Evolutionary conservation across 306 rosid genomes (phyloP), one percentile per base, ranked within the genome.

Genomic region (Quercus engelmannii): DNA sequence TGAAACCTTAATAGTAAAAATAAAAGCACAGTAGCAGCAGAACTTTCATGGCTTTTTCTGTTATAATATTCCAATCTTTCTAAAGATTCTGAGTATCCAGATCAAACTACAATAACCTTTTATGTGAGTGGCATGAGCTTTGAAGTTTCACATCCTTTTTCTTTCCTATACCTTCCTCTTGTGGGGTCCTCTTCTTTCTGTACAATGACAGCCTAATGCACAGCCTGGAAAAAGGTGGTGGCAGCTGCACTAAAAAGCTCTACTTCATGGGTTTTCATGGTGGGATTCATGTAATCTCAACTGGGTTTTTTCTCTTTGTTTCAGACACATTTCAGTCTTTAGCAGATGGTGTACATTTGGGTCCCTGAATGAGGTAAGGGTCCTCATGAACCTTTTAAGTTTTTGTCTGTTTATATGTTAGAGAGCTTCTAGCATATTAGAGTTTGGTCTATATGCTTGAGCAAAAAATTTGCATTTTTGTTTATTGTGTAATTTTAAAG

Each of bases 221-320:
- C 91, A 83, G 88, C 86, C 91, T 88, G 91, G 86, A 26, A 88
- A 88, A 88, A 85, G 75, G 70, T 78, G 62, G 56, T 71, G 75
- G 69, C 69, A 69, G 33, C 81, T 67, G 69, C 82, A 79, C 82
- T 79, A 56, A 74, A 83, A 76, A 74, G 55, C 75, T 74, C 56
- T 23, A 41, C 79, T 83, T 80, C 54, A 76, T 38, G 81, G 76
- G 69, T 76, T 83, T 81, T 69, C 73, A 64, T 69, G 74, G 65
- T 43, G 65, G 80, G 81, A 41, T 87, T 76, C 76, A 28, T 65
- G 72, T 35, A 57, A 31, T 76, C 38, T 71, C 84, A 20, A 56
- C 78, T 75, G 81, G 80, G 72, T 38, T 71, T 70, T 71, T 73
- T 69, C 73, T 62, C 55, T 55, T 75, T 13, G 52, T 38, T 64